Evolutionary conservation across 139 green algal species (phyloP), one percentile per base, ranked within the genome.

Genomic region (Chlamydomonas sp.): DNA sequence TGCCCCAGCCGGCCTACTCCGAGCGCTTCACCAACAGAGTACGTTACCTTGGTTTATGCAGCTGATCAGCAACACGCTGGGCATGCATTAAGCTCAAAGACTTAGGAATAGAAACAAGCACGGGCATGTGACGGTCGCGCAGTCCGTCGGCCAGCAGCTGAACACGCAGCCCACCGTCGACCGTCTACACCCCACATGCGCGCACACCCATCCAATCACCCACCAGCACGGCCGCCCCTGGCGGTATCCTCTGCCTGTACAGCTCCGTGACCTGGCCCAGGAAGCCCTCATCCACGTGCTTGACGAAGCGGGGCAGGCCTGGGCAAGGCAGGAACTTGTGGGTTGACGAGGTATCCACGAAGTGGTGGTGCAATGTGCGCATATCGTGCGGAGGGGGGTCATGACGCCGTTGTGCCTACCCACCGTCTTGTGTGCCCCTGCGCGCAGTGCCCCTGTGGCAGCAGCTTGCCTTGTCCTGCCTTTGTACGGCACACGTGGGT

Each of bases 251-350:
- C 18, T 88, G 75, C 57, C 95, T 84, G 90, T 98, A 98, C 9
- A 99, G 92, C 90, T 97, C 78, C 4, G 96, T 98, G 3, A 99
- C 89, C 78, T 96, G 90, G 1, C 75, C 83, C 62, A 98, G 78
- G 88, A 99, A 98, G 15, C 63, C 63, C 12, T 96, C 94, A 87
- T 99, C 97, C n/a, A 97, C 91, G 66, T 98, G 96, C 59, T 94
- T 94, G 6, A 98, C 94, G 1, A 96, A 69, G 1, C 95, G 90
- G 0, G 95, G 94, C 5, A 89, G 57, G 59, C 74, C 90, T 92
- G 83, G 60, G 64, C 60, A 6, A 31, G 0, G 59, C 17, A 78
- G n/a, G 4, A 66, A 18, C 73, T 5, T 10, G 4, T 15, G 18
- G 31, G 14, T 62, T 72, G 10, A 8, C 63, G 60, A 77, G 77